Evolutionary conservation across 768 basidiomycete species (phyloP).

Genomic region (Sporobolomyces phaffii): DNA sequence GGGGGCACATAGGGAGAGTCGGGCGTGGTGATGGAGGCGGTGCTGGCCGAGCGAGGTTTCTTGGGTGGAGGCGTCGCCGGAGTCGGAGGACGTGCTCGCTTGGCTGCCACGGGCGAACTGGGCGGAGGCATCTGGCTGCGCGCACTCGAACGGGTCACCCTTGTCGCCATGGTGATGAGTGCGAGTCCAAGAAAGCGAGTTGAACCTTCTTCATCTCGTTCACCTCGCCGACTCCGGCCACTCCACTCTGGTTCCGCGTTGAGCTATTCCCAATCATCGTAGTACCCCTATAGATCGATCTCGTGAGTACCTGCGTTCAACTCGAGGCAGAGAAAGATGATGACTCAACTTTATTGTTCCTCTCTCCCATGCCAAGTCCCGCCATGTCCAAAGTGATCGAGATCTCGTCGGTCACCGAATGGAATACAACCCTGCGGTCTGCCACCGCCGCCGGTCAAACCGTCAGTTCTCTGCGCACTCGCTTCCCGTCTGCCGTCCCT

Average conservation of each 20-base stretch:
- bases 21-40: background rate
- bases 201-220: background rate
- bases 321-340: too few relatives aligned
- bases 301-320: too few relatives aligned
- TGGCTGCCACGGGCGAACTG: slow-evolving; percentile 1
- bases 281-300: too few relatives aligned
- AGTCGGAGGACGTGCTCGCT: background rate
- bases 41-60: background rate
- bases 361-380: too few relatives aligned
- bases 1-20: slow-evolving; percentile 25
- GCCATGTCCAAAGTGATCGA: slow-evolving; percentile 24
- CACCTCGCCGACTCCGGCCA: background rate
- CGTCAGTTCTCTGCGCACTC: slow-evolving; percentile 4
- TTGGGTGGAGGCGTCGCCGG: slow-evolving; percentile 15
- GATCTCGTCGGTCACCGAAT: slow-evolving; percentile 12
- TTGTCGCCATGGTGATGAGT: background rate
- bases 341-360: too few relatives aligned
- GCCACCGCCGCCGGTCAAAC: slow-evolving; percentile 26
- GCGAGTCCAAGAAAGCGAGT: background rate
- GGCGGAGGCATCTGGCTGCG: background rate
- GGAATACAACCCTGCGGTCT: slow-evolving; percentile 23
- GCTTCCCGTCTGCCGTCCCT: background rate
- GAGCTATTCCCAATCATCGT: too few relatives aligned
- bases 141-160: slow-evolving; percentile 7
- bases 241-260: too few relatives aligned